Conservation (phyloP, 2,329 filamentous ascomycete genomes). For the Ceratocystis destructans region DNA sequence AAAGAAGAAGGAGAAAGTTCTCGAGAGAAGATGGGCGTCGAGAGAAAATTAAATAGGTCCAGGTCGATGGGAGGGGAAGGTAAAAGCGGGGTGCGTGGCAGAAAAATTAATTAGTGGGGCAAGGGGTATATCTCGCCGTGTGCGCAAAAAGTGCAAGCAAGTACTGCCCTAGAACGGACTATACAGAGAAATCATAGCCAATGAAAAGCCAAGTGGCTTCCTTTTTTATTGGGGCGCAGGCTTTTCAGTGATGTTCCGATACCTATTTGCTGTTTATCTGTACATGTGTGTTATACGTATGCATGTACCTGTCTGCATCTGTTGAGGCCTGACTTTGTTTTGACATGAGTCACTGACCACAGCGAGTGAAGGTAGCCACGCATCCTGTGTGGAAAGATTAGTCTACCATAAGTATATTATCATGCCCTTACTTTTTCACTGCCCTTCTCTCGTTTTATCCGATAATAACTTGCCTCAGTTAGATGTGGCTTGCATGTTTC, state of each 20-base stretch:
- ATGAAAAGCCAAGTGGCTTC: background rate
- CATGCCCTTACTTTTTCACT: background rate
- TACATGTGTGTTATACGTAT: background rate
- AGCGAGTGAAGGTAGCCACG: background rate
- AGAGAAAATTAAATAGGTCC: constrained; percentile 18
- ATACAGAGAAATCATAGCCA: background rate
- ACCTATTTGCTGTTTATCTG: background rate
- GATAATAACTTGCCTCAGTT: background rate
- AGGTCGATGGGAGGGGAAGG: constrained; percentile 10
- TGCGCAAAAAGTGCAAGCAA: constrained; percentile 12
- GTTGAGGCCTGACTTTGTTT: constrained; percentile 9
- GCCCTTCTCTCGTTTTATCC: background rate
- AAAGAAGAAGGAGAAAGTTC: constrained; percentile 19
- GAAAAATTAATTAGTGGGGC: constrained; percentile 19
- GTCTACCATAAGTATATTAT: background rate
- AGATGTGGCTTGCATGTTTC: background rate
- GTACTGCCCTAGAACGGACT: constrained; percentile 18
- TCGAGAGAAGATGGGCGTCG: constrained; percentile 13
- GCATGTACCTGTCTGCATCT: background rate
- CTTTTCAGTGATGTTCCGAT: background rate
- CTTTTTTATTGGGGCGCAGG: background rate
- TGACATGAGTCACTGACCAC: background rate
- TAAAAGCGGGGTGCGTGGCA: constrained; percentile 19
- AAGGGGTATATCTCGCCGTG: constrained; percentile 16
- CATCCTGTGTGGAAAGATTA: background rate